These are phyloP conservation scores for Tetrahymena elliotti DNA, from an alignment of 73 alveolate genomes.

Conservation along the genomic window DNA sequence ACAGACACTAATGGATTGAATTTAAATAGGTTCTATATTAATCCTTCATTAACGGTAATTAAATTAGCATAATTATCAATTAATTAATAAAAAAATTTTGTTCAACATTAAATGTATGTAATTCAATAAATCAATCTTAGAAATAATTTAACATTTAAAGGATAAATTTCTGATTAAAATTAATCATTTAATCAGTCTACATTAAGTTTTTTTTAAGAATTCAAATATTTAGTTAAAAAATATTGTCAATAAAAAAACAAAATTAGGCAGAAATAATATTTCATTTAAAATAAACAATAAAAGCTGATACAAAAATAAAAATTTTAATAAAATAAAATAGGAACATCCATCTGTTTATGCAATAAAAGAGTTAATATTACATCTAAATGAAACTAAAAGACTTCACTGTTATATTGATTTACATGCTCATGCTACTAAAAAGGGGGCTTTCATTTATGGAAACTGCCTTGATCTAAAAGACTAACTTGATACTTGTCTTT, in stretches of 20 bases:
- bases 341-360: slow-evolving; percentile 88
- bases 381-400: slow-evolving; percentile 57
- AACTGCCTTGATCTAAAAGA: slow-evolving; percentile 5
- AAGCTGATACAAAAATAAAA: neutral
- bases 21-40: slow-evolving; percentile 83
- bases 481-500: slow-evolving; percentile 43
- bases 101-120: too few species aligned
- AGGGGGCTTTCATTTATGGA: slow-evolving; percentile 93
- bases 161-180: too few species aligned
- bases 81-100: too few species aligned
- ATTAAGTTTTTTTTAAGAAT: too few species aligned
- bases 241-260: neutral
- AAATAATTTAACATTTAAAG: too few species aligned
- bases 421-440: slow-evolving; percentile 96
- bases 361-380: slow-evolving; percentile 65
- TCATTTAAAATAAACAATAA: too few species aligned
- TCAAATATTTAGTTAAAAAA: too few species aligned
- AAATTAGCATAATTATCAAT: neutral
- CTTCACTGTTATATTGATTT: slow-evolving; percentile 85
- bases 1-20: slow-evolving; percentile 86
- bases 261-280: too few species aligned
- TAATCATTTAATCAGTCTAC: too few species aligned
- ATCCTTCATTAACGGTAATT: slow-evolving; percentile 58
- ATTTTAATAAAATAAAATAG: neutral
- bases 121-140: too few species aligned